Base-by-base conservation (phyloP, 352 stramenopile species). In the Peronospora tabacina region DNA sequence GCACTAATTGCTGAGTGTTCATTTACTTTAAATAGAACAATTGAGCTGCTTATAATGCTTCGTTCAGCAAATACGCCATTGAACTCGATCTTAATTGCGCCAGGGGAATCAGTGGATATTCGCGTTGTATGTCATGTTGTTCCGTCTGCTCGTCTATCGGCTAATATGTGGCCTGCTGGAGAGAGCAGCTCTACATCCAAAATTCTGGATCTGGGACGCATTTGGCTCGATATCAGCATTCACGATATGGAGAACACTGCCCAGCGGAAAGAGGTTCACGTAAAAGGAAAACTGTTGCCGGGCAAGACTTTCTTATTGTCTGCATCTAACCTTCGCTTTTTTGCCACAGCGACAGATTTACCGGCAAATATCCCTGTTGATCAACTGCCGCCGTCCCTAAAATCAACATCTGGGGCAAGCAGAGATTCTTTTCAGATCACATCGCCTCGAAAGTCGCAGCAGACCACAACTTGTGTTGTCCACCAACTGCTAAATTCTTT, bases 301-400 rank as follows among this genome's bases (percentile, higher is more conserved):
- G 83, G 83, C 30, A 77, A 78, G 53, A 91, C 83, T 13, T 91
- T 94, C 49, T 61, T 75, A 11, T 38, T 92, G n/a, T 94, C 83
- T 15, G 69, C 76, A 8, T 85, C 78, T 5, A 87, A 61, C 37
- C 51, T 94, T 37, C 77, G 87, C 49, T 92, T 94, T 58, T 85
- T 90, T 46, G 80, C 77, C 7, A 68, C 68, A 19, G 62, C 75
- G 32, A 84, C 62, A 3, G 75, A 87, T 24, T 55, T 91, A 17
- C 64, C 70, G 1, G 33, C 50, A 11, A 70, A 85, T 41, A 69
- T 85, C 38, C 57, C 71, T 19, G 47, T 50, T 7, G 70, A 80
- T 5, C 64, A 68, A 20, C 34, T 87, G 11, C 72, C 75, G 10
- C 24, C 53, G 11, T 63, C 61, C 12, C 50, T 87, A 13, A 60